Conservation (phyloP, 352 stramenopile genomes). For the Aphanomyces cochlioides region DNA sequence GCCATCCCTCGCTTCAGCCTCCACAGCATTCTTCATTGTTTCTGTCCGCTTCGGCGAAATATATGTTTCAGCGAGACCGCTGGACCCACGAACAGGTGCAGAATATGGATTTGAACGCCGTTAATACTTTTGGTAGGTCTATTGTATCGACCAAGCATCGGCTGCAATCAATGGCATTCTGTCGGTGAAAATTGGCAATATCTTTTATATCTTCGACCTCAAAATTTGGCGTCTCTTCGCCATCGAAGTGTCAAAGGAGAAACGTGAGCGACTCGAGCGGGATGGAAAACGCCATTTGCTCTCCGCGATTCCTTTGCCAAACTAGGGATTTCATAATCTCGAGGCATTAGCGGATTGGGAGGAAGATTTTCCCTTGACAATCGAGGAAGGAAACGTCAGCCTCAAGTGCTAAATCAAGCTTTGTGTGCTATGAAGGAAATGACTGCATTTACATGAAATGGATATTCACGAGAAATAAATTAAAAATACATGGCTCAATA, state of each 20-base stretch:
- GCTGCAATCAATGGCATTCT: conserved; percentile 4
- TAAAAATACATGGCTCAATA: too few relatives aligned
- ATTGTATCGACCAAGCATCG: conserved; percentile 6
- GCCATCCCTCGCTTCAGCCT: background rate
- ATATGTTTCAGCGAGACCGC: background rate
- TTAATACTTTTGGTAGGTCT: background rate
- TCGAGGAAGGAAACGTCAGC: too few relatives aligned
- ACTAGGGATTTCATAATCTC: too few relatives aligned
- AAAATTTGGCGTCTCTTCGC: background rate
- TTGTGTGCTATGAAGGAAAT: too few relatives aligned
- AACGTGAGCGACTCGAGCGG: background rate
- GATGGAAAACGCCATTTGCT: background rate
- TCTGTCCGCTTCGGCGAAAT: too few relatives aligned
- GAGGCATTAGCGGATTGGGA: too few relatives aligned
- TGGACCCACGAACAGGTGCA: background rate
- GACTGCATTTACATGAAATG: too few relatives aligned
- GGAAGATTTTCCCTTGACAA: too few relatives aligned
- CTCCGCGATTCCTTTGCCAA: background rate
- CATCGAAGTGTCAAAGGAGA: background rate
- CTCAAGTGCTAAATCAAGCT: too few relatives aligned
- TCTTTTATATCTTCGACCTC: background rate
- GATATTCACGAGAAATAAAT: too few relatives aligned
- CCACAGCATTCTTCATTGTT: background rate
- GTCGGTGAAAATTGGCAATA: background rate
- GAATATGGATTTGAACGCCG: background rate